Percentiles rank a stretch among this genome's conserved stretches.
These are phyloP conservation scores for Umbelopsis sp. DNA, from an alignment of 192 early-diverging fungal genomes.

Conservation along the genomic window DNA sequence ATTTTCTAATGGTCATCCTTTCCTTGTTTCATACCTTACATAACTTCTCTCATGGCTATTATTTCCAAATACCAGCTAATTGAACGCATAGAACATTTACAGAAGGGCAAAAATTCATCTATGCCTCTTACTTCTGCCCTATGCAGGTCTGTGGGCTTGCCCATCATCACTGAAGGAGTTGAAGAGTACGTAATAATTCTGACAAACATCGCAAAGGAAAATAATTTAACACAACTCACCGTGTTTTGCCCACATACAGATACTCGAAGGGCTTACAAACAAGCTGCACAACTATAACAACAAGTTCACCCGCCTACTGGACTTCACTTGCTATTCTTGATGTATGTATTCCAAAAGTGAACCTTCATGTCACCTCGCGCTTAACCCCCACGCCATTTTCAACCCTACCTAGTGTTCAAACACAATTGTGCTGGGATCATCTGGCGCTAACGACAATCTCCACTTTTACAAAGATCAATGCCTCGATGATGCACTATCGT, in stretches of 20 bases:
- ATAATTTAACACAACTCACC: not conserved
- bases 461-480: slow-evolving; percentile 26
- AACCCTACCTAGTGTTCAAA: slow-evolving; percentile 5
- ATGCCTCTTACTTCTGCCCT: not conserved
- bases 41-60: not conserved
- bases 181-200: not conserved
- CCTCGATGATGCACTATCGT: not conserved
- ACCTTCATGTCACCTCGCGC: no score
- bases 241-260: not conserved
- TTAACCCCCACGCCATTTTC: no score
- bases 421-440: slow-evolving; percentile 16
- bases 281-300: not conserved
- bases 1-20: not conserved
- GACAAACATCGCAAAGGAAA: not conserved
- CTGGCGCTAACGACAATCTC: not conserved
- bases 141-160: not conserved
- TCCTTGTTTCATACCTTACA: not conserved
- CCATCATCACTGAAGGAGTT: not conserved
- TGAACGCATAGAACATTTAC: not conserved
- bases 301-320: not conserved
- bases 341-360: no score
- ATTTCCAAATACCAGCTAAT: not conserved
- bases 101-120: not conserved
- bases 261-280: slow-evolving; percentile 16
- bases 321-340: slow-evolving; percentile 17